A percentile compares a stretch with the other conserved stretches of the same genome.
phyloP scores from a whole-genome alignment of 1,284 basidiomycete species.

The Entoloma clypeatum region DNA sequence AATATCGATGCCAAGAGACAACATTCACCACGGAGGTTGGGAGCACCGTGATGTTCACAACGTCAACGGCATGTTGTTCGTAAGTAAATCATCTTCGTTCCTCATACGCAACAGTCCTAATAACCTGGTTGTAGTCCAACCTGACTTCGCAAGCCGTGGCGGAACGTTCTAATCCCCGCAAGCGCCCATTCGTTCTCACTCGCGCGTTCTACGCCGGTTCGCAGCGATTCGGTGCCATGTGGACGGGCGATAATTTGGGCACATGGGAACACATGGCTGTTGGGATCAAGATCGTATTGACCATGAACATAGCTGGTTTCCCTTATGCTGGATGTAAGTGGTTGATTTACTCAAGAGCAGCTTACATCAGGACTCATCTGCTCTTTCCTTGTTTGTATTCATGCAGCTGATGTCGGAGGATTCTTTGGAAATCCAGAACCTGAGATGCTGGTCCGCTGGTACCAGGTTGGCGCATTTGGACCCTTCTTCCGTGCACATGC shows the following conservation, averaged over 20 bases:
- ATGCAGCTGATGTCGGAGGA: constrained; percentile 89
- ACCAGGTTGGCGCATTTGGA: constrained; percentile 91
- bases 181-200: constrained; percentile 92
- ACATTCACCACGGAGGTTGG: constrained; percentile 90
- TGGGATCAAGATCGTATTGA: constrained; percentile 91
- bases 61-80: constrained; percentile 86
- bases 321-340: constrained; percentile 84
- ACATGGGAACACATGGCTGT: constrained; percentile 98
- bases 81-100: constrained; percentile 33
- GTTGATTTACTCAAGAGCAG: constrained; percentile 8
- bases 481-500: constrained; percentile 99
- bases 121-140: constrained; percentile 59
- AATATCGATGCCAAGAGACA: constrained; percentile 95
- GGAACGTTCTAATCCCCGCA: constrained; percentile 69
- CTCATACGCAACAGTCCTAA: constrained; percentile 13
- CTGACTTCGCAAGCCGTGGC: constrained; percentile 82
- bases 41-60: constrained; percentile 97
- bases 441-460: constrained; percentile 97
- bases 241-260: constrained; percentile 98
- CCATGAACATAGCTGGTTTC: constrained; percentile 92
- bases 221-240: constrained; percentile 95
- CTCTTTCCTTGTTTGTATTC: constrained; percentile 2
- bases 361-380: constrained; percentile 2
- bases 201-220: constrained; percentile 95
- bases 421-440: constrained; percentile 97